These are phyloP conservation scores for Plasmopara viticola DNA, from an alignment of 352 stramenopile genomes.

Conservation along the genomic window DNA sequence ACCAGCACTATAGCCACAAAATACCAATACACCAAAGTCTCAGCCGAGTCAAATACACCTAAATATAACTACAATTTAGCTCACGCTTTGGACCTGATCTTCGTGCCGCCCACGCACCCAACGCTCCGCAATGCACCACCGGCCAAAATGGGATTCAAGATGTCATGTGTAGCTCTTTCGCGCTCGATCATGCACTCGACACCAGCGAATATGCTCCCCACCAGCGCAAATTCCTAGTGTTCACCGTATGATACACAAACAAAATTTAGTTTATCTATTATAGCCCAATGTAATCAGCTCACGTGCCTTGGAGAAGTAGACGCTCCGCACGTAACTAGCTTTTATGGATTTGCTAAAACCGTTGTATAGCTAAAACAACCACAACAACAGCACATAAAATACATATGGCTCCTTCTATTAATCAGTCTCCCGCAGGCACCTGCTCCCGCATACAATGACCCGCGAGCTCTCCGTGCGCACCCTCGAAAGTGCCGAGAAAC, in stretches of 20 bases:
- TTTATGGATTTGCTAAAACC: slow-evolving; percentile 81
- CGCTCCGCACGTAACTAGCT: slow-evolving; percentile 67
- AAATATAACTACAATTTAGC: slow-evolving; percentile 6
- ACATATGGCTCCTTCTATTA: background rate
- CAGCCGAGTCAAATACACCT: no score
- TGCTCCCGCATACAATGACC: slow-evolving; percentile 82
- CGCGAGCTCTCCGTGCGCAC: slow-evolving; percentile 77
- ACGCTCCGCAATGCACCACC: slow-evolving; percentile 54
- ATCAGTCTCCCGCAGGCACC: slow-evolving; percentile 17
- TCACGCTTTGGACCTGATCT: slow-evolving; percentile 56
- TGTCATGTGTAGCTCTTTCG: slow-evolving; percentile 69
- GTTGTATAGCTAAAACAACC: slow-evolving; percentile 56
- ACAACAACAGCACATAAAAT: slow-evolving; percentile 1
- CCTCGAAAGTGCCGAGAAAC: slow-evolving; percentile 85
- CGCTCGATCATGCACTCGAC: slow-evolving; percentile 83
- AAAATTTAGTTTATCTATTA: no score
- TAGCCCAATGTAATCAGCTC: background rate
- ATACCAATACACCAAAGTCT: background rate
- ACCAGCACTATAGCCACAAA: slow-evolving; percentile 41
- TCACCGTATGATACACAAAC: background rate
- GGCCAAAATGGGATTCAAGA: slow-evolving; percentile 71
- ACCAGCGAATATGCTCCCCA: slow-evolving; percentile 74
- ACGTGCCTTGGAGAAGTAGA: slow-evolving; percentile 81
- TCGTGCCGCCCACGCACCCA: slow-evolving; percentile 64
- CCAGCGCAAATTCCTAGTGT: slow-evolving; percentile 72